Conservation (phyloP, 768 basidiomycete species). For the Pulveroboletus frians region DNA sequence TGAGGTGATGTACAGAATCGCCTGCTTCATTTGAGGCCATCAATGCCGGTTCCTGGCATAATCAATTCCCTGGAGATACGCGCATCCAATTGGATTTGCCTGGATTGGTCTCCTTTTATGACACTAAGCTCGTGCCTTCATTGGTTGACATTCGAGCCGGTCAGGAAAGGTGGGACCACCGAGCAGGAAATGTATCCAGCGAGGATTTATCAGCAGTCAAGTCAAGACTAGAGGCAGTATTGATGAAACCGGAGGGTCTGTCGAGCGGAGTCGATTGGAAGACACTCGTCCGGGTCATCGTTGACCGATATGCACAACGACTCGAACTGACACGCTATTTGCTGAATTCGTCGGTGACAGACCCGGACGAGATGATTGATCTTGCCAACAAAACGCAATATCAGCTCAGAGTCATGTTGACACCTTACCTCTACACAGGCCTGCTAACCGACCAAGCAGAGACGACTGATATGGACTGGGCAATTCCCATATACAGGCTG, state of each 20-base stretch:
- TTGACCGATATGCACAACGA: too few relatives aligned
- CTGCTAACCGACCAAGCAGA: conserved; percentile 1
- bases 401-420: conserved; percentile 25
- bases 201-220: conserved; percentile 15
- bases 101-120: conserved; percentile 36
- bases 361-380: too few relatives aligned
- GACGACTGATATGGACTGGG: conserved; percentile 22
- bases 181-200: conserved; percentile 21
- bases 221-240: conserved; percentile 6
- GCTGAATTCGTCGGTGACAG: too few relatives aligned
- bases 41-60: conserved; percentile 29
- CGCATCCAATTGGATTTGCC: conserved; percentile 32
- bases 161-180: conserved; percentile 29
- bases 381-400: conserved; percentile 9
- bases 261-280: conserved; percentile 34
- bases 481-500: too few relatives aligned
- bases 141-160: conserved; percentile 23
- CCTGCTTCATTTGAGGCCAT: conserved; percentile 1
- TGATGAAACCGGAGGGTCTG: conserved; percentile 7
- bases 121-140: conserved; percentile 29
- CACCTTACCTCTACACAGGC: conserved; percentile 23
- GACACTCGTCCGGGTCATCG: conserved; percentile 24
- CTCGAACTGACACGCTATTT: too few relatives aligned
- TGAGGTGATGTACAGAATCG: not conserved
- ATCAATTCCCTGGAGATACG: conserved; percentile 33